Evolutionary conservation across 2,329 filamentous ascomycete species (phyloP), one percentile per base, ranked within the genome.

Genomic region (Hymenoscyphus linearis): DNA sequence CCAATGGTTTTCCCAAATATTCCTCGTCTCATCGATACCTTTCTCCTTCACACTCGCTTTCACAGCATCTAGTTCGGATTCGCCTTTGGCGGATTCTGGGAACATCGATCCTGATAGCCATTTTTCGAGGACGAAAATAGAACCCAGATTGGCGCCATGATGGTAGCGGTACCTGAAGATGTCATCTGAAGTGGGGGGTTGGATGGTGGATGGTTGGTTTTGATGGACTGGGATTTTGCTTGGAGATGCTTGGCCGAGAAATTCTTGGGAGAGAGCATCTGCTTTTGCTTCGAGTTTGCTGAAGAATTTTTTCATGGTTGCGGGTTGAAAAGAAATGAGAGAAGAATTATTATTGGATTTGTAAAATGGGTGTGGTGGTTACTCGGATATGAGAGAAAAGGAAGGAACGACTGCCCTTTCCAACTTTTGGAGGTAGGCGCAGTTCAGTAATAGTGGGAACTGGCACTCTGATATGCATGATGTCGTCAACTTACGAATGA

Each of bases 111-210:
- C 72, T 50, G 76, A 78, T 3, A 86, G 76, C 83, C 83, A 86
- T 69, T 79, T 77, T 68, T 86, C 84, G 4, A 85, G 77, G n/a
- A 85, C 78, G 69, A 84, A 86, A 53, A 85, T 76, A 10, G 80
- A 79, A 47, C 84, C 83, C 2, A 86, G 74, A 62, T 86, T 86
- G 0, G 78, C 78, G 7, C 82, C 84, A 68, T 85, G 81, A 61
- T 85, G 82, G 65, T 83, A 85, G 50, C 83, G 79, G 67, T 85
- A 86, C 57, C 81, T 76, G 31, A 80, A 70, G 22, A 83, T 59
- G 59, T 75, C 73, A 6, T 74, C 57, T 75, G 76, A 62, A 58
- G 70, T 66, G 63, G 73, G 61, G 1, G 67, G 64, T 12, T 36
- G 16, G 22, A 81, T 77, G 22, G 65, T 63, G 12, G 70, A 70